These are phyloP conservation scores for Pseudozyma sp. DNA, from an alignment of 1,284 basidiomycete genomes.

Conservation along the genomic window DNA sequence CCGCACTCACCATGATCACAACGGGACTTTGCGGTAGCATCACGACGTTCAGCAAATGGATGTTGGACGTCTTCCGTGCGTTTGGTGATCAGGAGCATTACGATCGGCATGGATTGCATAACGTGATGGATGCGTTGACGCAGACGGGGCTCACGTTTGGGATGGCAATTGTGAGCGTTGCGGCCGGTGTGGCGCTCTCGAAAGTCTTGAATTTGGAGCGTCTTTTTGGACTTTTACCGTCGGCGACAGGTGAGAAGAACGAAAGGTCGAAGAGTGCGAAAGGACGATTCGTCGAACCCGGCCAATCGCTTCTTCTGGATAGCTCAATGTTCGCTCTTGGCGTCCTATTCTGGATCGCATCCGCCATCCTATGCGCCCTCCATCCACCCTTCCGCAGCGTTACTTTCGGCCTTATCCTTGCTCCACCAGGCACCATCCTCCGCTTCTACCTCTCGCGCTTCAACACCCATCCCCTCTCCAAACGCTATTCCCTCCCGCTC, in stretches of 20 bases:
- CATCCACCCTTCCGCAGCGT: conserved; percentile 80
- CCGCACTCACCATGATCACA: conserved; percentile 86
- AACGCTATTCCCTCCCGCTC: conserved; percentile 73
- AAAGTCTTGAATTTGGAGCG: conserved; percentile 20
- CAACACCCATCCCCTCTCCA: conserved; percentile 78
- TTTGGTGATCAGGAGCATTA: conserved; percentile 80
- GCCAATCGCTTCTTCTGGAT: conserved; percentile 17
- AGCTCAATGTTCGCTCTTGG: conserved; percentile 41
- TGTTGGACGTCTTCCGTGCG: conserved; percentile 85
- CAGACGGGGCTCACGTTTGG: conserved; percentile 63
- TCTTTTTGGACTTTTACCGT: neutral
- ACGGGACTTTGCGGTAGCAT: conserved; percentile 96
- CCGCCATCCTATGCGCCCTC: conserved; percentile 82
- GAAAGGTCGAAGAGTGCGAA: neutral
- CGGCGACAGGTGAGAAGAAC: neutral
- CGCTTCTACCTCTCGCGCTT: conserved; percentile 81
- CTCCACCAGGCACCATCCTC: conserved; percentile 86
- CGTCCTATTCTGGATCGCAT: conserved; percentile 69
- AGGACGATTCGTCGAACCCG: neutral
- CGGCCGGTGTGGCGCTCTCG: conserved; percentile 47
- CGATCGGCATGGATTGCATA: conserved; percentile 78
- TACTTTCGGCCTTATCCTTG: conserved; percentile 88
- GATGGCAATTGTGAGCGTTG: conserved; percentile 51
- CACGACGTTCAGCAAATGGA: conserved; percentile 97
- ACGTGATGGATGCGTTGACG: conserved; percentile 72